Evolutionary conservation across 129 eudicot genomes (phyloP), one percentile per base, ranked within the genome.

Genomic region (Rutidosis leptorrhynchoides): DNA sequence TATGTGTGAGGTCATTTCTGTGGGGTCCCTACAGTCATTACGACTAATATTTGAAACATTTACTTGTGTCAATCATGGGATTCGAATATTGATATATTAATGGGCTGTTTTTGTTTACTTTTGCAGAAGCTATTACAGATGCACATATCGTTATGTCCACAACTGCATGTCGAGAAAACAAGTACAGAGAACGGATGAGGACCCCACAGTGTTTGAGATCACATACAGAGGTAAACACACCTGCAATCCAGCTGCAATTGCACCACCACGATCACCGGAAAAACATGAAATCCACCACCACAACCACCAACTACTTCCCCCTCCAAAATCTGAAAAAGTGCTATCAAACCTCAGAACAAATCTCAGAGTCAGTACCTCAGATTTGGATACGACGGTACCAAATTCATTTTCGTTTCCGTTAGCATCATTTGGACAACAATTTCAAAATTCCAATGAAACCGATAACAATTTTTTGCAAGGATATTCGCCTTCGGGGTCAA

Each of bases 101-200:
- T 27, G n/a, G 26, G 1, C 23, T 0, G 25, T 35, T 53, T 78
- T 61, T 43, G n/a, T 49, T 25, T 54, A 42, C 29, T 59, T 77
- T 40, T 77, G 79, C 95, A 91, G 98, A 74, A 87, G 96, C 82
- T 91, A 91, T 53, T 91, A 91, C 78, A 78, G 98, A 83, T 91
- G 98, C 69, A 91, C 98, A 0, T 87, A 87, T 71, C 86, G 95
- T 1, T 73, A 65, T 24, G 71, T 62, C 9, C 84, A 80, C 14
- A 77, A 79, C 29, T 91, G 98, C 72, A 77, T 77, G 82, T 96
- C 98, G 1, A 83, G 82, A 72, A 88, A 87, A 82, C 96, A 91
- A 77, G 96, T 91, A 69, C 98, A 91, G 40, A 78, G 98, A 73
- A 77, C 84, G 17, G 96, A 88, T 19, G 94, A 85, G 9, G 95